Conservation (phyloP, 1,139 yeast species). For the Zygosaccharomyces sapae region DNA sequence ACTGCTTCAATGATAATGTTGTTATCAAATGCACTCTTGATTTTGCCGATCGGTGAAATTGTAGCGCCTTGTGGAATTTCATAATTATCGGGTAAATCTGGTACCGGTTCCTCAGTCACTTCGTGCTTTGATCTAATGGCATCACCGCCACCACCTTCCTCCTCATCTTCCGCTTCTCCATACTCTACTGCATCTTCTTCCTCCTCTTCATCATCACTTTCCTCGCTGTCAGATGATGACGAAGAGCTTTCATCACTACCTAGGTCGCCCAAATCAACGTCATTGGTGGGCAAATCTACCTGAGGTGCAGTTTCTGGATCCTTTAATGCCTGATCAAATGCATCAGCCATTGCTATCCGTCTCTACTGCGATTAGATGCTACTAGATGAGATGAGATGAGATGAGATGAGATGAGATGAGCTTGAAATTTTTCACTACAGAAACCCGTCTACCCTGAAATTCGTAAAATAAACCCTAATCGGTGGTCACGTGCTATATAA, state of each 20-base stretch:
- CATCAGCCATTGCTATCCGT: constrained; percentile 21
- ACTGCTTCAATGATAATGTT: constrained; percentile 69
- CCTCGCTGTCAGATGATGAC: constrained; percentile 8
- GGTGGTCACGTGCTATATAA: too few species aligned
- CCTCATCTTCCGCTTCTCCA: constrained; percentile 7
- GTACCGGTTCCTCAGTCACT: constrained; percentile 61
- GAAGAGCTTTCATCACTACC: constrained; percentile 13
- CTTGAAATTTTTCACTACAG: constrained; percentile 8
- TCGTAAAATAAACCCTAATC: too few species aligned
- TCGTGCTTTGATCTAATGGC: constrained; percentile 82
- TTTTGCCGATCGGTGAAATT: constrained; percentile 71
- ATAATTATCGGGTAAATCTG: constrained; percentile 65
- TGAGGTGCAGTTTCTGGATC: constrained; percentile 16
- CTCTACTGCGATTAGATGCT: constrained; percentile 4
- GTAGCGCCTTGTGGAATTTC: constrained; percentile 56
- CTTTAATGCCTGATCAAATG: constrained; percentile 27
- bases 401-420: too few species aligned
- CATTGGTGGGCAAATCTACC: constrained; percentile 17
- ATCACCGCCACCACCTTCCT: constrained; percentile 30
- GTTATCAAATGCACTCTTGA: constrained; percentile 65
- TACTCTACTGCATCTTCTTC: not conserved
- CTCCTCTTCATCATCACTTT: too few species aligned
- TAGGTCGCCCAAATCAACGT: constrained; percentile 18
- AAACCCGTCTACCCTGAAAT: too few species aligned
- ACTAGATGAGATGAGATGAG: constrained; percentile 13